Evolutionary conservation across 1,139 yeast species (phyloP).

Genomic region (Kodamaea plutei): DNA sequence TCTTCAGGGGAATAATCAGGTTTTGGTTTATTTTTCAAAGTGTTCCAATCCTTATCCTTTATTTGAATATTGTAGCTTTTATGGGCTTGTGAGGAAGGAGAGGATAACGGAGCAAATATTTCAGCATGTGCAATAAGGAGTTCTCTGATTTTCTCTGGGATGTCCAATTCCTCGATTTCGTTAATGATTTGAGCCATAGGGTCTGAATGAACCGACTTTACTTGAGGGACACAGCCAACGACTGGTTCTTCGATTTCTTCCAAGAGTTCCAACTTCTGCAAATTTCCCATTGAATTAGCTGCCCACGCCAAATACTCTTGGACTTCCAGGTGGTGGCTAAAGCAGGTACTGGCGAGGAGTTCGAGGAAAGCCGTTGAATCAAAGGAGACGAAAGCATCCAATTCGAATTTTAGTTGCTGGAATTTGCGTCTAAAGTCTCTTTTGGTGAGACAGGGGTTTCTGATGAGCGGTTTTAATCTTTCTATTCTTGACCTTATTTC

Average conservation of each 20-base stretch:
- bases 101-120: neutral
- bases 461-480: neutral
- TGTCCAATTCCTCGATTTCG: neutral
- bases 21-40: neutral
- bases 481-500: neutral
- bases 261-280: neutral
- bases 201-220: neutral
- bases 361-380: constrained; percentile 1
- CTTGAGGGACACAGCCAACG: constrained; percentile 1
- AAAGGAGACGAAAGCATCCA: constrained; percentile 1
- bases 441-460: neutral
- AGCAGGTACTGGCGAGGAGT: constrained; percentile 2
- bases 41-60: neutral
- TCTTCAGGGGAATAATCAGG: neutral
- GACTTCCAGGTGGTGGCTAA: constrained; percentile 2
- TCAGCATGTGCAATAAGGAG: constrained; percentile 1
- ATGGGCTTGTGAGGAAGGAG: neutral
- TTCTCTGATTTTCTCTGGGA: constrained; percentile 1
- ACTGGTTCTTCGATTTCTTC: constrained; percentile 4
- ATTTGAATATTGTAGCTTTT: neutral
- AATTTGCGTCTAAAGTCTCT: neutral
- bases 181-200: neutral
- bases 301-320: constrained; percentile 1
- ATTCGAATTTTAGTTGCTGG: neutral
- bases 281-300: neutral